phyloP scores from a whole-genome alignment of 148 eudicot genomes.

The Silene latifolia region DNA sequence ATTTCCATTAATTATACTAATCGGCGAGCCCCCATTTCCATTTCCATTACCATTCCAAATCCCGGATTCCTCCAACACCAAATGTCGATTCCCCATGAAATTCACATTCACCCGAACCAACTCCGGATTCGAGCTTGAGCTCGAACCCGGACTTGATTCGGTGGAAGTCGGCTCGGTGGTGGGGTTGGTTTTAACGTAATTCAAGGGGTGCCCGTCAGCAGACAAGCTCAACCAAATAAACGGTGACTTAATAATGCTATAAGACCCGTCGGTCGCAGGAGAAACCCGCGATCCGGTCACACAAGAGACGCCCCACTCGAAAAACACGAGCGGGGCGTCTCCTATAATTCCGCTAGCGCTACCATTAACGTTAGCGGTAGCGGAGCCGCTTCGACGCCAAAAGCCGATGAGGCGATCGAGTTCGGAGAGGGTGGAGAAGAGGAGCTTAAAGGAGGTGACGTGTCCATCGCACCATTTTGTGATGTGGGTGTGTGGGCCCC shows the following conservation, averaged over 20 bases:
- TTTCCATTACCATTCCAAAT: slow-evolving; percentile 16
- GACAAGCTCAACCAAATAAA: slow-evolving; percentile 66
- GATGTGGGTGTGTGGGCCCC: slow-evolving; percentile 64
- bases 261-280: slow-evolving; percentile 40
- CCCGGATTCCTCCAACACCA: slow-evolving; percentile 62
- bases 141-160: slow-evolving; percentile 17
- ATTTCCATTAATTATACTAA: neutral
- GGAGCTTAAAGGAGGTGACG: slow-evolving; percentile 41
- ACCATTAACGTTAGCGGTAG: slow-evolving; percentile 23
- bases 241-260: slow-evolving; percentile 47
- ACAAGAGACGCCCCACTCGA: slow-evolving; percentile 75
- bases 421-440: slow-evolving; percentile 46
- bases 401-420: slow-evolving; percentile 69
- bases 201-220: slow-evolving; percentile 42
- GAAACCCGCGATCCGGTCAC: slow-evolving; percentile 64
- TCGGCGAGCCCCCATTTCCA: slow-evolving; percentile 21
- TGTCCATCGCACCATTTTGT: slow-evolving; percentile 51
- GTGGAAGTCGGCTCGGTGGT: neutral
- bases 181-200: slow-evolving; percentile 41
- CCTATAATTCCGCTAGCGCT: slow-evolving; percentile 14
- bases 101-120: slow-evolving; percentile 57
- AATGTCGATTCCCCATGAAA: slow-evolving; percentile 61
- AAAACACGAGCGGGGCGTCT: slow-evolving; percentile 58
- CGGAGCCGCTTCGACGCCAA: slow-evolving; percentile 54
- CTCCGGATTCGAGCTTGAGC: neutral